Conservation (phyloP, 139 green algal genomes). For the Edaphochlamys debaryana region DNA sequence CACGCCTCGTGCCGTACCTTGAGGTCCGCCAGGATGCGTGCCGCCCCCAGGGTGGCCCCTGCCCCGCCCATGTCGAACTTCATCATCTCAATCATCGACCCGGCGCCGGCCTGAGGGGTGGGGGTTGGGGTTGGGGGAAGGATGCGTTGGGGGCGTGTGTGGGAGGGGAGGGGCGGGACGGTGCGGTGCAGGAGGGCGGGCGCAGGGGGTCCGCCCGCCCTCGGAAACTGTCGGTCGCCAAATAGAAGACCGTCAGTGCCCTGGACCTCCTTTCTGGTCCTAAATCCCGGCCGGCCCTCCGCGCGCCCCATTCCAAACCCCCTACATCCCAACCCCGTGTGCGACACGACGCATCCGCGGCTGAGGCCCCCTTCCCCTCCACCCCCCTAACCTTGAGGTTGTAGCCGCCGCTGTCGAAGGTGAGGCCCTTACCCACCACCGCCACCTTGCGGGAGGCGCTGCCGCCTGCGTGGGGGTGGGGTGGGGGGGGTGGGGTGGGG, state of each 20-base stretch:
- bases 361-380: neutral
- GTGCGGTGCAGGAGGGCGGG: no score
- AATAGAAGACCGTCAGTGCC: no score
- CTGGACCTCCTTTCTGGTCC: no score
- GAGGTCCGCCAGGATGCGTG: constrained; percentile 74
- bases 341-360: no score
- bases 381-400: constrained; percentile 93
- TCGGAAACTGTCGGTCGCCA: no score
- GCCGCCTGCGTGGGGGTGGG: constrained; percentile 1
- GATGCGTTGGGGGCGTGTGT: no score
- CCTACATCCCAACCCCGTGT: no score
- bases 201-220: no score
- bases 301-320: neutral
- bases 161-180: neutral
- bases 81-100: constrained; percentile 55
- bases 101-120: constrained; percentile 73
- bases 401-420: constrained; percentile 95
- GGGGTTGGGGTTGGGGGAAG: no score
- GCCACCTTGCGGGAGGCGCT: constrained; percentile 59
- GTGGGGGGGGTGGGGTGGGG: neutral
- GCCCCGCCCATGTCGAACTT: constrained; percentile 75
- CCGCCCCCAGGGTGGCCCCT: constrained; percentile 86
- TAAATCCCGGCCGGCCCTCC: no score
- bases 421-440: constrained; percentile 94
- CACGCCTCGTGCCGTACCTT: no score